These are phyloP conservation scores for Chaetomium cochliodes DNA, from an alignment of 495 filamentous ascomycete genomes.

Conservation along the genomic window DNA sequence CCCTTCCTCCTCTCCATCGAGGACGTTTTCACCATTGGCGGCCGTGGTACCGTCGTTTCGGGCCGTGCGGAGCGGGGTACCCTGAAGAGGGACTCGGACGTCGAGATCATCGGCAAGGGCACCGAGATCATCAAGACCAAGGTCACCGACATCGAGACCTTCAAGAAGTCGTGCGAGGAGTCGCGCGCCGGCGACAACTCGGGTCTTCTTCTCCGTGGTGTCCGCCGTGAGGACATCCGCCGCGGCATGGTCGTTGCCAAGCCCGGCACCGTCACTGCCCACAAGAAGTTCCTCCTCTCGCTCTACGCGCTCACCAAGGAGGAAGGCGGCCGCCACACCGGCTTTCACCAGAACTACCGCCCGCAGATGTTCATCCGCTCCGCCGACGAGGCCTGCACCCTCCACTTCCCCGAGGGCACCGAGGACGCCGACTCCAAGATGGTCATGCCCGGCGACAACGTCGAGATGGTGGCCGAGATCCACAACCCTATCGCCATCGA, in stretches of 20 bases:
- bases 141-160: slow-evolving; percentile 98
- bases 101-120: slow-evolving; percentile 88
- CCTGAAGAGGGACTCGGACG: slow-evolving; percentile 86
- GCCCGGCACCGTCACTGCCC: slow-evolving; percentile 74
- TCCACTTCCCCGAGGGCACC: slow-evolving; percentile 78
- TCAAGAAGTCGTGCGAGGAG: slow-evolving; percentile 97
- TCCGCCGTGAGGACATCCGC: slow-evolving; percentile 87
- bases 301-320: slow-evolving; percentile 97
- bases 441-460: slow-evolving; percentile 97
- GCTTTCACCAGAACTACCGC: slow-evolving; percentile 89
- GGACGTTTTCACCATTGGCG: slow-evolving; percentile 97
- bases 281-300: slow-evolving; percentile 87
- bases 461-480: slow-evolving; percentile 87
- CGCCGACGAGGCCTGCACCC: slow-evolving; percentile 80
- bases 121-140: slow-evolving; percentile 85
- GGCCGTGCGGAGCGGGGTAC: slow-evolving; percentile 95
- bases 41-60: slow-evolving; percentile 94
- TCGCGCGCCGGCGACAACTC: slow-evolving; percentile 95
- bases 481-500: slow-evolving; percentile 82
- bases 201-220: slow-evolving; percentile 91
- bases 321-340: slow-evolving; percentile 93
- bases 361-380: slow-evolving; percentile 95
- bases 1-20: slow-evolving; percentile 98
- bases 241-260: slow-evolving; percentile 90
- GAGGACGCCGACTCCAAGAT: slow-evolving; percentile 64